A percentile compares a stretch with the other conserved stretches of the same genome.
Conservation (phyloP, 148 eudicot genomes). For the Fagopyrum homotropicum region DNA sequence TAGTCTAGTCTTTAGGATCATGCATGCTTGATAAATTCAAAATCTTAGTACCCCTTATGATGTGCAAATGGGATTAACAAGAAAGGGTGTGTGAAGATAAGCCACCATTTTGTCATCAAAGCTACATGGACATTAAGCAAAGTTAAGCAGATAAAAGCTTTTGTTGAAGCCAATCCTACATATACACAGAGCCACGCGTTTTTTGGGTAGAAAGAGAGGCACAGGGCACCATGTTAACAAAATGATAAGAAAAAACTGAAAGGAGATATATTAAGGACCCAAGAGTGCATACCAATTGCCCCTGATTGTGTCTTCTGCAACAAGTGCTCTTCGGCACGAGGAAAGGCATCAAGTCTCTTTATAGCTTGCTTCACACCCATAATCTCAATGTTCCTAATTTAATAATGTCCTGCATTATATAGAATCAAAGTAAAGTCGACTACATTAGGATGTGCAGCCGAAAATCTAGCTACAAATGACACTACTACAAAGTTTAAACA, state of each 20-base stretch:
- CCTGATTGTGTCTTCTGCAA: slow-evolving; percentile 91
- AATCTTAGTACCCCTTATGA: neutral
- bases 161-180: neutral
- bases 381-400: slow-evolving; percentile 8
- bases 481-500: neutral
- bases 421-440: neutral
- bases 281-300: slow-evolving; percentile 53
- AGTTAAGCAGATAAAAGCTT: neutral
- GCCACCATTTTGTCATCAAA: neutral
- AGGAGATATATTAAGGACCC: slow-evolving; percentile 6
- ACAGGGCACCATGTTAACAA: neutral
- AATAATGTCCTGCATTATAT: neutral
- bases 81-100: neutral
- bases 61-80: neutral
- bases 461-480: neutral
- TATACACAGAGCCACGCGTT: neutral
- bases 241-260: neutral
- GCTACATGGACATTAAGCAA: neutral
- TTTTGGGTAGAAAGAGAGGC: too few relatives aligned
- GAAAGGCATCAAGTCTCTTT: slow-evolving; percentile 80
- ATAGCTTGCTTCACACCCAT: slow-evolving; percentile 90
- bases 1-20: neutral
- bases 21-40: neutral
- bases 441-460: neutral
- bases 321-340: slow-evolving; percentile 93